Evolutionary conservation across 2,329 filamentous ascomycete genomes (phyloP), one percentile per base, ranked within the genome.

Genomic region (Hypoxylon sp.): DNA sequence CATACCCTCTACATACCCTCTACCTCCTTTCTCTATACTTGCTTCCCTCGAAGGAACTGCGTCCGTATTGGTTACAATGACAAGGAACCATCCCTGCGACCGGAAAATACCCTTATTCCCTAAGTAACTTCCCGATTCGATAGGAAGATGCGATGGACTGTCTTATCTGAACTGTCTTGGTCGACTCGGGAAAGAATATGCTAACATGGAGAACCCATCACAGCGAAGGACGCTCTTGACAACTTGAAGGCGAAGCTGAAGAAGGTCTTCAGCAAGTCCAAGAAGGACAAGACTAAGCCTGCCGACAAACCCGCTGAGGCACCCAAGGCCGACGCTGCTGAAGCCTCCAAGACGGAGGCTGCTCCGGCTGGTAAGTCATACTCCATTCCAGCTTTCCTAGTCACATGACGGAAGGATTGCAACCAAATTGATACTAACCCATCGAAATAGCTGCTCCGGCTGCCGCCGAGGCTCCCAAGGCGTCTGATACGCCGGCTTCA

Each of bases 181-280:
- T 59, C 35, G 11, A 54, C 17, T 58, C 11, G 2, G 33, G 22
- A 60, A 33, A 5, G 8, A 22, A 10, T 8, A 35, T 59, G 54
- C 74, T 77, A 66, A 76, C 61, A 42, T 59, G 19, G 31, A 33
- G 51, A 19, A 55, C 31, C 39, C 47, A 19, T 52, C 50, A 33
- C 70, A 88, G 86, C 86, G 60, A 78, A 81, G 54, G 80, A 83
- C 70, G 84, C 85, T 35, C 79, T 88, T 67, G 84, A 85, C 76
- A 87, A 87, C 80, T 73, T 88, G 72, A 87, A 85, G 84, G 81
- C 79, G 75, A 88, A 87, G 84, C 76, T 88, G 26, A 71, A 69
- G 63, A 69, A 67, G 53, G 42, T 63, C 69, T 74, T 74, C 50
- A 63, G 70, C 60, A 74, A 72, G 67, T 60, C 69, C 22, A 74